Base-by-base conservation (phyloP, 2,329 filamentous ascomycete genomes). In the Immersiporthe knoxdaviesiana region DNA sequence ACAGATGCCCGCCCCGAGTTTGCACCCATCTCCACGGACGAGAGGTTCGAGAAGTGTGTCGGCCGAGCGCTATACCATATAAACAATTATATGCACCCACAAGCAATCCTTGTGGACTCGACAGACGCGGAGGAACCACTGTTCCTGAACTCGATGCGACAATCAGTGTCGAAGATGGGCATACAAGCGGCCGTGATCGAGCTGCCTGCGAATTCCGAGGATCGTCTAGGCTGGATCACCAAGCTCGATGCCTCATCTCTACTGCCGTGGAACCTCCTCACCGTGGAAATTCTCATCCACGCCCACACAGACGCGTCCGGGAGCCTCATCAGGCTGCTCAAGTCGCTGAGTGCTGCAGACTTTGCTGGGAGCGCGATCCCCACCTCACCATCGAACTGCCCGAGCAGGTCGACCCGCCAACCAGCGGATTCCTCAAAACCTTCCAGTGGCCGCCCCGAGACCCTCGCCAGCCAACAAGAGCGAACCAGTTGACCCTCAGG, bases 331-430 rank as follows among this genome's bases (percentile, higher is more conserved):
- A 86, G 93, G 67, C 84, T 97, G 41, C 85, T 99, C 4, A 86
- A 87, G 70, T 97, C 94, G 5, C 84, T 99, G 35, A 84, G 87
- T 71, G 81, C 83, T 10, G 93, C 92, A 6, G 93, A 97, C 76
- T 95, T 94, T 76, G 85, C 88, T 61, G 90, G 91, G 0, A 83
- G 91, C 56, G 82, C 85, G 1, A 81, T 87, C 94, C 94, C 3
- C 89, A 91, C 71, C 82, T 99, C 61, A 97, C 92, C 2, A 89
- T 98, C 63, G 94, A 98, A 76, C 84, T 99, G 10, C 93, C 94
- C 0, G 82, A 87, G 37, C 81, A 88, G 39, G 81, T 94, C 24
- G 93, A 97, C 73, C 78, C 83, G 3, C 83, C 88, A 2, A 87
- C 92, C 6, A 83, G 87, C 65, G 80, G 81, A 18, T 93, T 90